Base-by-base conservation (phyloP, 129 eudicot genomes). In the Flaveria sonorensis region DNA sequence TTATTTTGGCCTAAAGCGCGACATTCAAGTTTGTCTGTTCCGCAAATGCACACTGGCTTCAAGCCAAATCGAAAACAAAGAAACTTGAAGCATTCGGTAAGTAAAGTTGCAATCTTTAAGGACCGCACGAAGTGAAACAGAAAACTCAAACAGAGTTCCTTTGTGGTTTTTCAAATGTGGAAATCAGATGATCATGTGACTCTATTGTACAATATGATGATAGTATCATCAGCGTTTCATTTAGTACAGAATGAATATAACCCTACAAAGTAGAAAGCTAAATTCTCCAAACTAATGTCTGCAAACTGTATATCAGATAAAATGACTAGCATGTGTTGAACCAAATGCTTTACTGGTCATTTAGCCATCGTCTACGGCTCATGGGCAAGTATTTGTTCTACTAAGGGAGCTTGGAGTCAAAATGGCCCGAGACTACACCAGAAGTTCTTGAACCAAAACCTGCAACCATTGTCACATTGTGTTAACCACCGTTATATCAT, bases 401-500 rank as follows among this genome's bases (percentile, higher is more conserved):
- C 48, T 66, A 18, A 50, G 51, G 50, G 28, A 36, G 16, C 28
- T 36, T 72, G 66, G 36, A 30, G 16, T 52, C 42, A 36, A 47
- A 46, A 14, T 39, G 30, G 28, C 14, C 40, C 42, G 24, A 12
- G 52, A 19, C 63, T 57, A 46, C 5, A 70, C 77, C 63, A 59
- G 59, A 4, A n/a, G 50, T 59, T 26, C 75, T 52, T 4, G 71
- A 79, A 47, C 78, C 68, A 20, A 79, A 72, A 71, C 77, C 82
- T 72, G 78, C 57, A 71, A 72, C 39, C 43, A 36, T 12, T 30
- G 68, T 79, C 57, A 48, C 73, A 50, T 47, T 23, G 0, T 10
- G n/a, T 78, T 68, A 60, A 61, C 46, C 61, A 20, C 51, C 32
- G 26, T 23, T 50, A n/a, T 39, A 50, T n/a, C 32, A 62, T 76